These are phyloP conservation scores for Russula sp. DNA, from an alignment of 768 basidiomycete species.

Conservation along the genomic window DNA sequence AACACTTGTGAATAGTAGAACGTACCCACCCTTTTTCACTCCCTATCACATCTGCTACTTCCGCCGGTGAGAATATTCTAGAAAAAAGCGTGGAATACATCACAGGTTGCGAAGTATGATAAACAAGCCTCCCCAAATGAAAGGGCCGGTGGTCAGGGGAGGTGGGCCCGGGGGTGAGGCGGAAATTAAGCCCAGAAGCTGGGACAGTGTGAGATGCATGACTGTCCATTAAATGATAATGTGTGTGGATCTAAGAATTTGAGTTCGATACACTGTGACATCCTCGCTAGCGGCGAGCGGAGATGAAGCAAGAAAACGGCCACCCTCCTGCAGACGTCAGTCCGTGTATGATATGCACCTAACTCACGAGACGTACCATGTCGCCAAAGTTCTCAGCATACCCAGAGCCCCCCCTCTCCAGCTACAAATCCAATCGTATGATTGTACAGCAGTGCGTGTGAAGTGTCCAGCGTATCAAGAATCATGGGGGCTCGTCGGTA, in stretches of 20 bases:
- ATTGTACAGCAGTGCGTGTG: not conserved
- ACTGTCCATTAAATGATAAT: constrained; percentile 4
- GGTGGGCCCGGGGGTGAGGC: not conserved
- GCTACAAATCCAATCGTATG: constrained; percentile 2
- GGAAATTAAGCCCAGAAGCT: constrained; percentile 17
- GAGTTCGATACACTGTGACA: constrained; percentile 19
- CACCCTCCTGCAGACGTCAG: constrained; percentile 15
- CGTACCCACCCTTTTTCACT: constrained; percentile 10
- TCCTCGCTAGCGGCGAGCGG: constrained; percentile 18
- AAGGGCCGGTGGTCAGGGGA: constrained; percentile 2
- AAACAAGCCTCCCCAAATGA: not conserved
- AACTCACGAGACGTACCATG: not conserved
- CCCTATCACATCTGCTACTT: constrained; percentile 14
- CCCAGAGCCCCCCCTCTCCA: not conserved
- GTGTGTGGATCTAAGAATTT: constrained; percentile 10
- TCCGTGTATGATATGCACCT: not conserved
- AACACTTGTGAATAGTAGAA: constrained; percentile 8
- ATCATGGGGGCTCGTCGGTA: constrained; percentile 4
- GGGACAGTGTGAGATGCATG: constrained; percentile 6
- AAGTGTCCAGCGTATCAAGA: not conserved
- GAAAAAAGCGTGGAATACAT: constrained; percentile 6
- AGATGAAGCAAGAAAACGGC: constrained; percentile 16
- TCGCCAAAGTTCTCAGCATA: not conserved
- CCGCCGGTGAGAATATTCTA: constrained; percentile 13
- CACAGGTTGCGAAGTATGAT: constrained; percentile 7